phyloP scores from a whole-genome alignment of 176 grass and related monocot species.

The Oryza longistaminata region DNA sequence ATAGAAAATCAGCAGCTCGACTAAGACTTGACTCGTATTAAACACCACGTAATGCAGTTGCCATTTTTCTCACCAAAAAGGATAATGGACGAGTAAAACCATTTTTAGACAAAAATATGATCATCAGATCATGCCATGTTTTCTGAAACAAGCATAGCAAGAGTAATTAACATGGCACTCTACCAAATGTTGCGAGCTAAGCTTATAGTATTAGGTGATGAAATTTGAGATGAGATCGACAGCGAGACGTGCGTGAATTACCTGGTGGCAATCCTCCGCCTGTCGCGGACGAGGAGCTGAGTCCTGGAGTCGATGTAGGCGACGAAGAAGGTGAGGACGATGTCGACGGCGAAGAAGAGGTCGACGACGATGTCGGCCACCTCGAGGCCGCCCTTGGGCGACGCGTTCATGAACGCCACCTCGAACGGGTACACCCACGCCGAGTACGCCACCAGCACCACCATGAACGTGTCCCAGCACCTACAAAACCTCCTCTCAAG shows the following conservation, averaged over 20 bases:
- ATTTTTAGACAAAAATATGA: neutral
- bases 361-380: conserved; percentile 73
- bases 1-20: neutral
- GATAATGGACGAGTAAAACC: neutral
- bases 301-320: conserved; percentile 85
- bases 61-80: conserved; percentile 5
- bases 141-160: neutral
- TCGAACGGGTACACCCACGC: conserved; percentile 99
- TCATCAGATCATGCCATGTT: neutral
- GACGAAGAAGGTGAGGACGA: conserved; percentile 88
- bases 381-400: conserved; percentile 73
- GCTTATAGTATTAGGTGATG: neutral
- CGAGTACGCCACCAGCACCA: conserved; percentile 87
- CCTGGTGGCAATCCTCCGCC: conserved; percentile 68
- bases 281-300: conserved; percentile 76
- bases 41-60: neutral
- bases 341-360: conserved; percentile 80
- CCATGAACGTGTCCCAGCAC: conserved; percentile 98
- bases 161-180: neutral
- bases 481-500: too few relatives aligned
- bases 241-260: conserved; percentile 1
- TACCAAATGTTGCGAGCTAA: too few relatives aligned
- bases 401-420: conserved; percentile 88
- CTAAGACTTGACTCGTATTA: neutral
- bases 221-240: neutral